Conservation (phyloP, 768 basidiomycete genomes). For the Podaxis sp. region DNA sequence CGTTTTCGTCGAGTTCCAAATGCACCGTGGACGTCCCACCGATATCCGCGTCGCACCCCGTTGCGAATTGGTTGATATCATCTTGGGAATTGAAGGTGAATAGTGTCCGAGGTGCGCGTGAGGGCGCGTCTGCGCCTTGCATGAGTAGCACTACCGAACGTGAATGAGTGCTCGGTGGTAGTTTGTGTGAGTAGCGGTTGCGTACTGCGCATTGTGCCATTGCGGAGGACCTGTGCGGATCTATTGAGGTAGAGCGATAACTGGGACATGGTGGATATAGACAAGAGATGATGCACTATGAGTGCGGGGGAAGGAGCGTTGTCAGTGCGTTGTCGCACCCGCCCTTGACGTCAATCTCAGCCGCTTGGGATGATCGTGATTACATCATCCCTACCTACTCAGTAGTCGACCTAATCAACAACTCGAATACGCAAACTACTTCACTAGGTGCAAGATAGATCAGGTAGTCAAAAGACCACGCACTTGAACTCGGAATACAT, state of each 20-base stretch:
- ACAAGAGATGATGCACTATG: conserved; percentile 16
- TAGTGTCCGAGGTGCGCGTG: conserved; percentile 61
- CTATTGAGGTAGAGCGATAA: conserved; percentile 38
- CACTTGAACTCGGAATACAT: too few relatives aligned
- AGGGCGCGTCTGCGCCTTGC: conserved; percentile 70
- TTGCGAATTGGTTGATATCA: conserved; percentile 64
- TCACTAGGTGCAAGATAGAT: too few relatives aligned
- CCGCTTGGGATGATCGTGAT: background rate
- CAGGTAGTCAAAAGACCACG: too few relatives aligned
- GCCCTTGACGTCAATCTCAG: conserved; percentile 20
- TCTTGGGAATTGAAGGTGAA: conserved; percentile 61
- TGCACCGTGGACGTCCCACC: conserved; percentile 81
- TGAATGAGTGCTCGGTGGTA: background rate
- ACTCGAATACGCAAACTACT: background rate
- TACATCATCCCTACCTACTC: background rate
- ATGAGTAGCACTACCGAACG: conserved; percentile 60
- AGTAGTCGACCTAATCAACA: background rate
- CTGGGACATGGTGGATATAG: conserved; percentile 32
- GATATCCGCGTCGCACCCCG: conserved; percentile 87
- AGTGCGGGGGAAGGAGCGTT: background rate
- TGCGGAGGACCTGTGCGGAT: conserved; percentile 35
- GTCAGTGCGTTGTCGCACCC: background rate
- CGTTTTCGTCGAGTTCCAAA: conserved; percentile 64
- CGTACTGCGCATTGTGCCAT: conserved; percentile 36
- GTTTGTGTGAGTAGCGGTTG: background rate